These are phyloP conservation scores for Botrytis squamosa DNA, from an alignment of 2,329 filamentous ascomycete genomes.

Conservation along the genomic window DNA sequence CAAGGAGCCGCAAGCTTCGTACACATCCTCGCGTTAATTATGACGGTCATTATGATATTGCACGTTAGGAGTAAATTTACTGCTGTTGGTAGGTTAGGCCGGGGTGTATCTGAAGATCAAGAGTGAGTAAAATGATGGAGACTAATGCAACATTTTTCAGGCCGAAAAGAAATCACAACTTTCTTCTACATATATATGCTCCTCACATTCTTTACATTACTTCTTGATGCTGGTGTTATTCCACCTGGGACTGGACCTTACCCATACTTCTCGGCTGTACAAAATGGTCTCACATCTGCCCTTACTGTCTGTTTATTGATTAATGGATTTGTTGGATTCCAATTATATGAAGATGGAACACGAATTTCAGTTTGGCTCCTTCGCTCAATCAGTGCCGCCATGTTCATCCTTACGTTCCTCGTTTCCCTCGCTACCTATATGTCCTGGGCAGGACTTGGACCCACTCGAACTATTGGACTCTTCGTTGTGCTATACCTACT, in stretches of 20 bases:
- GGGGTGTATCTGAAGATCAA: neutral
- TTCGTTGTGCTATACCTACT: slow-evolving; percentile 91
- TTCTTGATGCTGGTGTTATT: slow-evolving; percentile 89
- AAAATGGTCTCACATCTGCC: slow-evolving; percentile 81
- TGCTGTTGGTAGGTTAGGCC: slow-evolving; percentile 73
- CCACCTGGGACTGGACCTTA: slow-evolving; percentile 78
- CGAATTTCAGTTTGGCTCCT: slow-evolving; percentile 91
- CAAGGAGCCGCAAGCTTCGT: slow-evolving; percentile 87
- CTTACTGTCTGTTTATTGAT: slow-evolving; percentile 87
- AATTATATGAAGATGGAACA: slow-evolving; percentile 96
- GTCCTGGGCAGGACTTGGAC: slow-evolving; percentile 79
- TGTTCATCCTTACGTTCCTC: slow-evolving; percentile 84
- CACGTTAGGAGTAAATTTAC: slow-evolving; percentile 98
- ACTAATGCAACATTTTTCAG: slow-evolving; percentile 39
- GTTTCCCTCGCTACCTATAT: slow-evolving; percentile 92
- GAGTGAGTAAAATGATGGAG: slow-evolving; percentile 21
- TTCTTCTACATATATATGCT: slow-evolving; percentile 98
- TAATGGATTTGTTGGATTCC: slow-evolving; percentile 98
- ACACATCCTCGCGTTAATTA: slow-evolving; percentile 84
- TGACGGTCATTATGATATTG: slow-evolving; percentile 97
- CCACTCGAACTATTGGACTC: slow-evolving; percentile 81
- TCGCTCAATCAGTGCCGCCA: slow-evolving; percentile 70
- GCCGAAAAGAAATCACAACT: slow-evolving; percentile 69
- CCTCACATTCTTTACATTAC: slow-evolving; percentile 81
- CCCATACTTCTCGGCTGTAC: slow-evolving; percentile 86